Percentiles rank a stretch among this genome's conserved stretches.
These are phyloP conservation scores for Calonectria pseudoturangicola DNA, from an alignment of 2,329 filamentous ascomycete genomes.

Conservation along the genomic window DNA sequence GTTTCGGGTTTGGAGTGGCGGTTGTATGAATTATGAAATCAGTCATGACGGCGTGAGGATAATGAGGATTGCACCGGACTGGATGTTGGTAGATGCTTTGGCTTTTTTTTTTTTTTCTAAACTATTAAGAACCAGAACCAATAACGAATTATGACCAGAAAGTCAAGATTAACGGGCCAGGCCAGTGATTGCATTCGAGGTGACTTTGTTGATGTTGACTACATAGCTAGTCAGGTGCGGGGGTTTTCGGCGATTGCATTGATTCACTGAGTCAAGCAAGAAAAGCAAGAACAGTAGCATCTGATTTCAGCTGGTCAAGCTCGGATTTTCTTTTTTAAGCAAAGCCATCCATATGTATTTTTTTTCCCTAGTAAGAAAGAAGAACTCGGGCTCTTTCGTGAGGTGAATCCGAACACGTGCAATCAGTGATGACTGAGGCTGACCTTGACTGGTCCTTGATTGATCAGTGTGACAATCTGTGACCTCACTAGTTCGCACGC, in stretches of 20 bases:
- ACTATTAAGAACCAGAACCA: slow-evolving; percentile 33
- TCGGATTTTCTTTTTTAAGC: too few species aligned
- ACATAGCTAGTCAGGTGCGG: too few species aligned
- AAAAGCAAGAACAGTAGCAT: too few species aligned
- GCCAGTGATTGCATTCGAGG: not conserved
- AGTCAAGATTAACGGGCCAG: not conserved
- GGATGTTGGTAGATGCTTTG: slow-evolving; percentile 34
- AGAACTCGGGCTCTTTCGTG: too few species aligned
- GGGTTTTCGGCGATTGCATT: not conserved
- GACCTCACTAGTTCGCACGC: slow-evolving; percentile 8
- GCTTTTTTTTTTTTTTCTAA: slow-evolving; percentile 8
- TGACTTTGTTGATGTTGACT: not conserved
- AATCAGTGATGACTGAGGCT: too few species aligned
- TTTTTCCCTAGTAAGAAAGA: too few species aligned
- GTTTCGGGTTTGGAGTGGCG: slow-evolving; percentile 2
- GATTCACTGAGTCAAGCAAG: too few species aligned
- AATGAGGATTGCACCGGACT: slow-evolving; percentile 26
- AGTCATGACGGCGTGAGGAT: slow-evolving; percentile 26
- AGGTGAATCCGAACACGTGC: too few species aligned
- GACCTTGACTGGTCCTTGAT: too few species aligned
- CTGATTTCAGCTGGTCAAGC: too few species aligned
- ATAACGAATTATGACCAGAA: slow-evolving; percentile 40
- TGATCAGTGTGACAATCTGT: not conserved
- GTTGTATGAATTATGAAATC: slow-evolving; percentile 42
- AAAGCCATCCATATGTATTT: too few species aligned